A percentile compares a stretch with the other conserved stretches of the same genome.
phyloP scores from a whole-genome alignment of 129 eudicot species.

The Dittrichia graveolens region DNA sequence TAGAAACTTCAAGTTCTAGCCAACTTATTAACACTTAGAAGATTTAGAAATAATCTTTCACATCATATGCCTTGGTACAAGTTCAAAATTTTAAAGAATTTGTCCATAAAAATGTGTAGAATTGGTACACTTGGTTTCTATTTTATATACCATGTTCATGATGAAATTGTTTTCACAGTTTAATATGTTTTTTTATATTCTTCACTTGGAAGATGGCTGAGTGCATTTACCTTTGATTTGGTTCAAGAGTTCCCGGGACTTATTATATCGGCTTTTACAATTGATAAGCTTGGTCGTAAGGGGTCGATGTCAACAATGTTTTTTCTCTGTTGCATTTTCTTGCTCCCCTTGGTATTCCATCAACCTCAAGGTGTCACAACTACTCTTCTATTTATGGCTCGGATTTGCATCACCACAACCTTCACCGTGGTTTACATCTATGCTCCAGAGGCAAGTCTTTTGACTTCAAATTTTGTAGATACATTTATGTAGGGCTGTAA shows the following conservation, averaged over 20 bases:
- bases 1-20: neutral
- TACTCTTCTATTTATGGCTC: slow-evolving; percentile 64
- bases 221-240: slow-evolving; percentile 39
- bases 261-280: slow-evolving; percentile 57
- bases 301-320: slow-evolving; percentile 65
- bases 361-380: slow-evolving; percentile 59
- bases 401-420: slow-evolving; percentile 67
- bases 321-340: slow-evolving; percentile 57
- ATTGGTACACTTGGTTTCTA: neutral
- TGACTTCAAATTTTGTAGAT: neutral
- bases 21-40: neutral
- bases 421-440: slow-evolving; percentile 68
- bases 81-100: neutral
- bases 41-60: neutral
- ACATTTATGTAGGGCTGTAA: too few relatives aligned
- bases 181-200: slow-evolving; percentile 16
- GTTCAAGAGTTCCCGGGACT: slow-evolving; percentile 79
- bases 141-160: slow-evolving; percentile 24
- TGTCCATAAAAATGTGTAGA: neutral
- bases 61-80: neutral
- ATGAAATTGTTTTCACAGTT: slow-evolving; percentile 16
- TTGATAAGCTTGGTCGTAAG: slow-evolving; percentile 73
- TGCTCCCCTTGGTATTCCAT: slow-evolving; percentile 59
- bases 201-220: slow-evolving; percentile 38
- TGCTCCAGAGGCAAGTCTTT: slow-evolving; percentile 64